Evolutionary conservation across 352 stramenopile species (phyloP).

Genomic region (Phytophthora capsici): DNA sequence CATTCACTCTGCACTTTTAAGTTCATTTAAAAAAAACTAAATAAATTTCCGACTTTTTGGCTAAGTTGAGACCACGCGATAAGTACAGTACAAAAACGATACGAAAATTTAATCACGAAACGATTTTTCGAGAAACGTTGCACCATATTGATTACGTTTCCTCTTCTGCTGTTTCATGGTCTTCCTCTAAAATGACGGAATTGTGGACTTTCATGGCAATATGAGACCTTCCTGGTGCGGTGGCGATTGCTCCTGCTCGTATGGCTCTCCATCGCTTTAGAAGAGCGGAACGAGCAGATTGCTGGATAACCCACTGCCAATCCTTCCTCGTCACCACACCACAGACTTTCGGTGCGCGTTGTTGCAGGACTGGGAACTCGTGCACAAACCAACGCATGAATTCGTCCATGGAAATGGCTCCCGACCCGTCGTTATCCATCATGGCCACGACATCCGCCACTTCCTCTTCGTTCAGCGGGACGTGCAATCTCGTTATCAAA

Average conservation of each 20-base stretch:
- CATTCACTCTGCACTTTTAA: too few species aligned
- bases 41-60: too few species aligned
- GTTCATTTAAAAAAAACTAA: too few species aligned
- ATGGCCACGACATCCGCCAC: conserved; percentile 74
- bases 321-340: conserved; percentile 58
- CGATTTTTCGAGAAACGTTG: too few species aligned
- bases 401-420: conserved; percentile 66
- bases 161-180: too few species aligned
- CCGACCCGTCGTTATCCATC: conserved; percentile 82
- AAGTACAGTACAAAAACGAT: too few species aligned
- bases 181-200: too few species aligned
- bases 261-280: conserved; percentile 62
- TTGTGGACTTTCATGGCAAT: too few species aligned
- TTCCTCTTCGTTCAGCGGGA: conserved; percentile 63
- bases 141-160: too few species aligned
- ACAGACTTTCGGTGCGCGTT: conserved; percentile 56
- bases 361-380: conserved; percentile 60
- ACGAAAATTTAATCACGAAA: too few species aligned
- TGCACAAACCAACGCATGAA: conserved; percentile 74
- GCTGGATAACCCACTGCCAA: conserved; percentile 69
- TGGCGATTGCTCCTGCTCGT: conserved; percentile 23
- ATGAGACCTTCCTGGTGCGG: neutral
- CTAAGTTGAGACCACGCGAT: too few species aligned
- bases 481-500: conserved; percentile 61
- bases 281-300: conserved; percentile 54